A percentile compares a stretch with the other conserved stretches of the same genome.
These are phyloP conservation scores for Calonectria pseudoreteaudii DNA, from an alignment of 2,329 filamentous ascomycete species.

Conservation along the genomic window DNA sequence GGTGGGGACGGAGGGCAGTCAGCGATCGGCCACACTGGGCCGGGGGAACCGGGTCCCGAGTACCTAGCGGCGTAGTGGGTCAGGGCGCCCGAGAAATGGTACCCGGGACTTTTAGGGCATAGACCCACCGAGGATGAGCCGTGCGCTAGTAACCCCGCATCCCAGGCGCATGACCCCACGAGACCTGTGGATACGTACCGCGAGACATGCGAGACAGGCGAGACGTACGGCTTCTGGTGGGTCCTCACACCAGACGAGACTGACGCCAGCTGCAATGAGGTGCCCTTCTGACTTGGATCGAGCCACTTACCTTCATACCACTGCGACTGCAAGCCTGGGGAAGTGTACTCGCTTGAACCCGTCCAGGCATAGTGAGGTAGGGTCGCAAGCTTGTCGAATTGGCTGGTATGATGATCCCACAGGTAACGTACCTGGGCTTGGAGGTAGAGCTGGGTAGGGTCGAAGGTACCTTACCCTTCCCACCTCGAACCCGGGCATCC, in stretches of 20 bases:
- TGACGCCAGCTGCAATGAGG: slow-evolving; percentile 31
- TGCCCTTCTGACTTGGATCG: slow-evolving; percentile 36
- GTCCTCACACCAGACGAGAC: slow-evolving; percentile 36
- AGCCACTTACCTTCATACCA: slow-evolving; percentile 26
- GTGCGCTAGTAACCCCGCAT: slow-evolving; percentile 36
- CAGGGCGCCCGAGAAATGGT: slow-evolving; percentile 14
- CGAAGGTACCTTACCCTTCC: slow-evolving; percentile 20
- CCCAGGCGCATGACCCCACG: slow-evolving; percentile 36
- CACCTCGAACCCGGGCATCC: slow-evolving; percentile 23
- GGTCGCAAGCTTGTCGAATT: slow-evolving; percentile 16
- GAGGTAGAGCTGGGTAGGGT: slow-evolving; percentile 13
- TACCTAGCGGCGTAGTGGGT: slow-evolving; percentile 24
- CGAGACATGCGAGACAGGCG: slow-evolving; percentile 24
- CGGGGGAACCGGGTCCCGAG: slow-evolving; percentile 28
- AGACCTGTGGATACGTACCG: slow-evolving; percentile 28
- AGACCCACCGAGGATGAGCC: slow-evolving; percentile 29
- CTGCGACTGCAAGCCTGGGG: slow-evolving; percentile 11
- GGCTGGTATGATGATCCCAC: slow-evolving; percentile 12
- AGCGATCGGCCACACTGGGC: slow-evolving; percentile 26
- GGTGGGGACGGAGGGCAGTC: slow-evolving; percentile 12
- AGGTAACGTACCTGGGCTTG: slow-evolving; percentile 17
- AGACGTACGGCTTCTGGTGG: slow-evolving; percentile 34
- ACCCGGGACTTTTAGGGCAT: slow-evolving; percentile 23
- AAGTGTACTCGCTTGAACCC: slow-evolving; percentile 4
- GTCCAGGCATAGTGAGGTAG: slow-evolving; percentile 7